These are phyloP conservation scores for Bothriochloa decipiens DNA, from an alignment of 176 grass and related monocot species.

Conservation along the genomic window DNA sequence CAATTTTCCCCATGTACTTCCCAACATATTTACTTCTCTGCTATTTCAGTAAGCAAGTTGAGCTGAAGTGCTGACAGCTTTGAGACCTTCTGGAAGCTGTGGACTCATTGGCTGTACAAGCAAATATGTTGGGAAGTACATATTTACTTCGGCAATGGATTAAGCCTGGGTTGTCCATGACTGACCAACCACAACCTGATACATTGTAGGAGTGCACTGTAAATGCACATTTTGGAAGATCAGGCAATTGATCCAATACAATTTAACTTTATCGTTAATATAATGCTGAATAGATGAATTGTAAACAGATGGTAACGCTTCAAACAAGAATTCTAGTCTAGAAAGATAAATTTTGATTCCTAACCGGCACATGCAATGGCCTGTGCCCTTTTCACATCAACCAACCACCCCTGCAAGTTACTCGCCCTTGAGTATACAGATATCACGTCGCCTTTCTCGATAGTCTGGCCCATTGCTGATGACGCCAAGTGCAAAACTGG, in stretches of 20 bases:
- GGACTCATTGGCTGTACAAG: background rate
- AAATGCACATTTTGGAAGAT: slow-evolving; percentile 21
- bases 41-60: background rate
- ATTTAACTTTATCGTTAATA: background rate
- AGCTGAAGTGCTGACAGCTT: background rate
- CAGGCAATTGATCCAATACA: background rate
- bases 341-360: slow-evolving; percentile 38
- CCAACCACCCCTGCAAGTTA: slow-evolving; percentile 88
- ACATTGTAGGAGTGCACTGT: background rate
- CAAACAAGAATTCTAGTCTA: slow-evolving; percentile 10
- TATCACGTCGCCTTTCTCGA: slow-evolving; percentile 86
- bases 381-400: slow-evolving; percentile 82
- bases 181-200: background rate
- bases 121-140: too few relatives aligned
- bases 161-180: background rate
- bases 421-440: slow-evolving; percentile 91
- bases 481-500: slow-evolving; percentile 83
- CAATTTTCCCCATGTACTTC: background rate
- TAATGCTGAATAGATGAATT: background rate
- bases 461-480: slow-evolving; percentile 80
- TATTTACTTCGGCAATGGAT: background rate
- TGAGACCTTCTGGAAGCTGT: background rate
- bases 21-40: background rate
- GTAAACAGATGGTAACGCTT: slow-evolving; percentile 26
- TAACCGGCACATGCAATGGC: slow-evolving; percentile 82